Evolutionary conservation across 1,284 basidiomycete species (phyloP).

Genomic region (Fomes fomentarius): DNA sequence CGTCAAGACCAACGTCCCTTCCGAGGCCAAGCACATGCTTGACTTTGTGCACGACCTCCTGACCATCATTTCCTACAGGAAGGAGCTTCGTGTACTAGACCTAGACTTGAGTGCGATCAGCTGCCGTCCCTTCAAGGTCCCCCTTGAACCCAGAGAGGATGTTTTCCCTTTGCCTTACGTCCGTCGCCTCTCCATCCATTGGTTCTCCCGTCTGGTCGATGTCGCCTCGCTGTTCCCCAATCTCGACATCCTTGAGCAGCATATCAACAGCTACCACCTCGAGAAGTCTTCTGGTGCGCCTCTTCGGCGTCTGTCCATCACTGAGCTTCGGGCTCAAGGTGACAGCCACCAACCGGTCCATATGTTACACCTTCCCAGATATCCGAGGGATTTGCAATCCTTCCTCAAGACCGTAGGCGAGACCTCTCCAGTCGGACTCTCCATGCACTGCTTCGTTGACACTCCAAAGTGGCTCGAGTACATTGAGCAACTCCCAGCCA

Average conservation of each 20-base stretch:
- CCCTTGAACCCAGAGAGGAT: neutral
- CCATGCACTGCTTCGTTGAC: constrained; percentile 16
- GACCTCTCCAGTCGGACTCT: constrained; percentile 14
- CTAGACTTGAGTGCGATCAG: constrained; percentile 11
- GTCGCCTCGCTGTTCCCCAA: constrained; percentile 13
- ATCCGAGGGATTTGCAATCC: constrained; percentile 9
- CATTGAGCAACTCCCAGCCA: constrained; percentile 9
- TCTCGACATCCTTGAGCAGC: constrained; percentile 12
- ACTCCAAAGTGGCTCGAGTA: constrained; percentile 13
- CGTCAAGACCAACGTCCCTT: neutral
- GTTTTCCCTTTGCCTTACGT: constrained; percentile 2
- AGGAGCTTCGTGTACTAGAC: constrained; percentile 11
- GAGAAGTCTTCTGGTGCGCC: constrained; percentile 1
- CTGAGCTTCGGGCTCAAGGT: constrained; percentile 7
- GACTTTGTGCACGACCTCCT: constrained; percentile 6
- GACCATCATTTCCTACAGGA: neutral
- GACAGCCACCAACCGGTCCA: constrained; percentile 8
- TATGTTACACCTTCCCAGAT: constrained; percentile 12
- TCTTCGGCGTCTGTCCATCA: constrained; percentile 11
- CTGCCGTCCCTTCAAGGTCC: neutral
- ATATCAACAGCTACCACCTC: constrained; percentile 11
- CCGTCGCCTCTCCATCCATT: constrained; percentile 12
- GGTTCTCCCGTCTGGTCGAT: constrained; percentile 11
- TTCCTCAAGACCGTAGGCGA: constrained; percentile 13
- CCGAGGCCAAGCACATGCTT: constrained; percentile 3